These are phyloP conservation scores for Begonia masoniana DNA, from an alignment of 306 rosid species.

Conservation along the genomic window DNA sequence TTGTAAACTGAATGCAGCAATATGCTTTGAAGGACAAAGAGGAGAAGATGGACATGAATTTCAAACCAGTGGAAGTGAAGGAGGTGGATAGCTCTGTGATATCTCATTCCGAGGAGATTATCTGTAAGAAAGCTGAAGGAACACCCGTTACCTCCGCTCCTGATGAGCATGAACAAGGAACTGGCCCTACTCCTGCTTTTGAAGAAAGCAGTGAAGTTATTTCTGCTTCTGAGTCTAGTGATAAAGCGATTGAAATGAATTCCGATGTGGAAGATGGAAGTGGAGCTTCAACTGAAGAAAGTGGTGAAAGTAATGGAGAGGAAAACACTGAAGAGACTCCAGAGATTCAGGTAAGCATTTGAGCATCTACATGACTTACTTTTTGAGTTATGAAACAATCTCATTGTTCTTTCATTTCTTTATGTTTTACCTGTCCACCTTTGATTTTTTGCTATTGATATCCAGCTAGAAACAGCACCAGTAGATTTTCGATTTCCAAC, in stretches of 20 bases:
- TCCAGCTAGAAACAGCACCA: slow-evolving; percentile 94
- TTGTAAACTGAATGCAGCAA: slow-evolving; percentile 22
- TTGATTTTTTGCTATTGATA: slow-evolving; percentile 11
- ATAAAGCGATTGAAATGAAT: slow-evolving; percentile 19
- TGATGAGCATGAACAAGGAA: slow-evolving; percentile 16
- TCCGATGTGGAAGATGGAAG: slow-evolving; percentile 12
- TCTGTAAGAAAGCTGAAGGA: slow-evolving; percentile 27
- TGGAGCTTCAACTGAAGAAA: slow-evolving; percentile 29
- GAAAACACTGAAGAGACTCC: slow-evolving; percentile 48
- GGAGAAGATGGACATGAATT: slow-evolving; percentile 25
- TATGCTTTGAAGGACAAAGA: slow-evolving; percentile 47
- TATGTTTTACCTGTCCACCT: slow-evolving; percentile 5
- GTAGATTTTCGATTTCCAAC: slow-evolving; percentile 95
- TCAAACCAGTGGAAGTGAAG: slow-evolving; percentile 46
- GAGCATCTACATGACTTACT: too few relatives aligned
- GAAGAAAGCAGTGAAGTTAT: slow-evolving; percentile 37
- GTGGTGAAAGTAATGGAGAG: slow-evolving; percentile 30
- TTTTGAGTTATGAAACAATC: too few relatives aligned
- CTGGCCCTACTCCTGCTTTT: slow-evolving; percentile 9
- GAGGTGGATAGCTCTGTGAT: slow-evolving; percentile 37
- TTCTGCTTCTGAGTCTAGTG: slow-evolving; percentile 26
- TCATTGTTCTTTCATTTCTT: neutral
- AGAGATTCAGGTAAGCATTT: slow-evolving; percentile 50
- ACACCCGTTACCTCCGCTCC: slow-evolving; percentile 16
- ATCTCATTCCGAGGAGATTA: slow-evolving; percentile 29